Evolutionary conservation across 140 eudicot species (phyloP).

Genomic region (Flaveria floridana): DNA sequence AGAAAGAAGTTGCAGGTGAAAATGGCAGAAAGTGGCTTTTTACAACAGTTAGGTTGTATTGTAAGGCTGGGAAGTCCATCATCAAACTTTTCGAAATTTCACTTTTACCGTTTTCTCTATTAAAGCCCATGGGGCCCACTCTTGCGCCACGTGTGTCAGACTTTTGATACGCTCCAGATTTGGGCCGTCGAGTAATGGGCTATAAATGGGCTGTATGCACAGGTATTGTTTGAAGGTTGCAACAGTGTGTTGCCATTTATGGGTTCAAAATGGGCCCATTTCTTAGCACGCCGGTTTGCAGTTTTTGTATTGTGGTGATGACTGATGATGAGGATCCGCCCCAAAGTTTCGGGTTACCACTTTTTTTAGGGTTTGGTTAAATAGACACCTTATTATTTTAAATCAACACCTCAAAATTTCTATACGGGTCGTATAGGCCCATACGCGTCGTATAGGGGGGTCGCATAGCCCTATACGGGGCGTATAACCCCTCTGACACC

Average conservation of each 20-base stretch:
- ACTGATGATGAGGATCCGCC: conserved; percentile 43
- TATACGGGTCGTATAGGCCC: too few species aligned
- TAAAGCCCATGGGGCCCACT: conserved; percentile 38
- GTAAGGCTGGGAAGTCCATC: conserved; percentile 33
- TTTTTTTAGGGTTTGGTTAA: background rate
- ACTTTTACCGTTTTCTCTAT: conserved; percentile 40
- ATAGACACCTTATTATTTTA: too few species aligned
- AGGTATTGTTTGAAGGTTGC: conserved; percentile 23
- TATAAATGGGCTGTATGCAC: conserved; percentile 29
- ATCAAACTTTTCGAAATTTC: conserved; percentile 38
- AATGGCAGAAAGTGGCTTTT: conserved; percentile 33
- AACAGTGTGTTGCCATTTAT: conserved; percentile 27
- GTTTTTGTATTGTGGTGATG: conserved; percentile 36
- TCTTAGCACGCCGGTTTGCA: conserved; percentile 37
- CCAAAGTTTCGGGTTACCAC: conserved; percentile 42
- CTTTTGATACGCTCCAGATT: conserved; percentile 33
- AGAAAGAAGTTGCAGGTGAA: conserved; percentile 31
- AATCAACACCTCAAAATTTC: too few species aligned
- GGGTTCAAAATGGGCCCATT: conserved; percentile 39
- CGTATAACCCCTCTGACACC: too few species aligned
- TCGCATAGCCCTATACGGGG: too few species aligned
- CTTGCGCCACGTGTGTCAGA: conserved; percentile 45
- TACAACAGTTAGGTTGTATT: conserved; percentile 10
- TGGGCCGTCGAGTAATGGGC: conserved; percentile 45
- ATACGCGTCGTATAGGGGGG: too few species aligned